Base-by-base conservation (phyloP, 768 basidiomycete genomes). In the Sporobolomyces roseus region DNA sequence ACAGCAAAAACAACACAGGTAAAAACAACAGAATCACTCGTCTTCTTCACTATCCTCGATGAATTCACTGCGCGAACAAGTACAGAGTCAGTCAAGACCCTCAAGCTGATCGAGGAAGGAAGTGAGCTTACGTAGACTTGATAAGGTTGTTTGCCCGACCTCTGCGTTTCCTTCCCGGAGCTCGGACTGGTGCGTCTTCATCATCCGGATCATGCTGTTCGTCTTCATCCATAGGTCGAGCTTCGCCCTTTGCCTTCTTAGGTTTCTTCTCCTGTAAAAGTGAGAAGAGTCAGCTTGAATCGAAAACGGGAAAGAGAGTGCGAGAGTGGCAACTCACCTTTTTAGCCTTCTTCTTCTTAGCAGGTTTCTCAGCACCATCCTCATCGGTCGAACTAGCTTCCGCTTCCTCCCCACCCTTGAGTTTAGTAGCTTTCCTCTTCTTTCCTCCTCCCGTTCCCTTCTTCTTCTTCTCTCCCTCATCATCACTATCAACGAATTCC, bases 401-500 rank as follows among this genome's bases (percentile, higher is more conserved):
- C 32, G 60, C 41, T 36, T 73, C 71, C 6, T 70, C 71, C 6
- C 49, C 66, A 46, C 65, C 67, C 59, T 72, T 58, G 62, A 48
- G 32, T 67, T 61, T 67, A 72, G 71, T 86, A 86, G 46, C 35
- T 53, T 59, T 51, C 66, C 71, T 71, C 73, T 74, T 72, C 59
- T 67, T 68, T 4, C 61, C 63, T 7, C 61, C 71, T 27, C 32
- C 65, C 62, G 75, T 74, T 52, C 83, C 82, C 77, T 91, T 90
- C 54, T 85, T 9, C 38, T 41, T 41, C 17, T 41, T 41, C 38
- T 41, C 17, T 9, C 17, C 84, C 74, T 93, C 91, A 66, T 92
- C 91, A 46, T 90, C 88, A 74, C 88, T 75, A 45, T 88, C 76
- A 43, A 87, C 87, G 79, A 82, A 81, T 73, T 85, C 83, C 70